Evolutionary conservation across 2,329 filamentous ascomycete species (phyloP).

Genomic region (Aspergillus tubingensis): DNA sequence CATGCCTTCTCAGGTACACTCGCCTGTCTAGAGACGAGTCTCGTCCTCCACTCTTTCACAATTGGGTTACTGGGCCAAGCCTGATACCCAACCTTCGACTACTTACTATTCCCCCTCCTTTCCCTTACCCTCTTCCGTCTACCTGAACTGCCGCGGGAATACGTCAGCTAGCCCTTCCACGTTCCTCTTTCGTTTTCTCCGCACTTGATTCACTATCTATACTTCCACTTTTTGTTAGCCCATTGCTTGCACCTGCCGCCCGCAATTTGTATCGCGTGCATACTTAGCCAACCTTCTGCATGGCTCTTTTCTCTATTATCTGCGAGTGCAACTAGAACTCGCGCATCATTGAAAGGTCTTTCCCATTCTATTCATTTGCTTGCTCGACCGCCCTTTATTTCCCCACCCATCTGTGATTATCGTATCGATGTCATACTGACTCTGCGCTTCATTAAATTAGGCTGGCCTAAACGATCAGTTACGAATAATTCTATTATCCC

Average conservation of each 20-base stretch:
- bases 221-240: constrained; percentile 9
- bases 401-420: neutral
- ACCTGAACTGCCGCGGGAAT: neutral
- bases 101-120: constrained; percentile 1
- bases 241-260: constrained; percentile 10
- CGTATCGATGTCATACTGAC: constrained; percentile 10
- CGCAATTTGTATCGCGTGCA: constrained; percentile 33
- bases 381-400: constrained; percentile 7
- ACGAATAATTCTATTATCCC: neutral
- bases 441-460: constrained; percentile 7
- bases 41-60: constrained; percentile 7
- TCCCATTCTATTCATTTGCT: constrained; percentile 8
- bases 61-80: constrained; percentile 13
- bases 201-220: constrained; percentile 10
- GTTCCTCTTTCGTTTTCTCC: constrained; percentile 9
- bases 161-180: constrained; percentile 3
- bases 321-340: constrained; percentile 27
- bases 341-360: constrained; percentile 20
- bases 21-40: constrained; percentile 6
- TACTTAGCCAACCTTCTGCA: constrained; percentile 27
- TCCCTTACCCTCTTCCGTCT: neutral
- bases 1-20: constrained; percentile 17
- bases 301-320: constrained; percentile 26
- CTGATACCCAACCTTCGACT: constrained; percentile 15
- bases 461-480: constrained; percentile 6